Evolutionary conservation across 1,284 basidiomycete genomes (phyloP).

Genomic region (Puccinia coronata): DNA sequence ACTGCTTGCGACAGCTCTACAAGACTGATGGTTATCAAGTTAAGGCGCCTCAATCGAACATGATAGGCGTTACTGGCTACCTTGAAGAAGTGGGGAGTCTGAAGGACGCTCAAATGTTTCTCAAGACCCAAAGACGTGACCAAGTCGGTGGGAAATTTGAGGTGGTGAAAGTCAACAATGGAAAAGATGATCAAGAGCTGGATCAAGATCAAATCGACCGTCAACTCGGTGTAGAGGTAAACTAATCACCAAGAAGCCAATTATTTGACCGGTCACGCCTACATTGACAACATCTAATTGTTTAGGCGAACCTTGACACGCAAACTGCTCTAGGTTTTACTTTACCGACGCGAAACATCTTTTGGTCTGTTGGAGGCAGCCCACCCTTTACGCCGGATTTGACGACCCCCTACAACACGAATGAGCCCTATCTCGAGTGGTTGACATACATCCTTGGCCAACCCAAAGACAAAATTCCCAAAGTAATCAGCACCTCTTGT

Average conservation of each 20-base stretch:
- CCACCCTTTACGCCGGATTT: slow-evolving; percentile 40
- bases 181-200: slow-evolving; percentile 16
- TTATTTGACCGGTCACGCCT: neutral
- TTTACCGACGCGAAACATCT: slow-evolving; percentile 37
- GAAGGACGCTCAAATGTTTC: slow-evolving; percentile 29
- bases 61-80: slow-evolving; percentile 43
- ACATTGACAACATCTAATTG: neutral
- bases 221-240: slow-evolving; percentile 38
- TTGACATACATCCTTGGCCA: slow-evolving; percentile 30
- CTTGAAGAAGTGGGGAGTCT: slow-evolving; percentile 37
- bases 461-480: slow-evolving; percentile 22
- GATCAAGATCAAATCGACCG: slow-evolving; percentile 20
- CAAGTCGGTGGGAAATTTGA: slow-evolving; percentile 23
- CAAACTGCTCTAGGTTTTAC: slow-evolving; percentile 43
- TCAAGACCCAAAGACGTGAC: slow-evolving; percentile 25
- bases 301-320: slow-evolving; percentile 34
- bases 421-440: slow-evolving; percentile 47
- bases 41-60: slow-evolving; percentile 1
- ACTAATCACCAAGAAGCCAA: neutral
- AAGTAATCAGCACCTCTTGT: slow-evolving; percentile 46
- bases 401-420: slow-evolving; percentile 31
- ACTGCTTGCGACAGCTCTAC: slow-evolving; percentile 43
- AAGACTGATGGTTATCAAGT: slow-evolving; percentile 24
- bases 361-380: slow-evolving; percentile 31
- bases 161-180: slow-evolving; percentile 29